Base-by-base conservation (phyloP, 345 rosid species). In the Hibiscus tridactylites region DNA sequence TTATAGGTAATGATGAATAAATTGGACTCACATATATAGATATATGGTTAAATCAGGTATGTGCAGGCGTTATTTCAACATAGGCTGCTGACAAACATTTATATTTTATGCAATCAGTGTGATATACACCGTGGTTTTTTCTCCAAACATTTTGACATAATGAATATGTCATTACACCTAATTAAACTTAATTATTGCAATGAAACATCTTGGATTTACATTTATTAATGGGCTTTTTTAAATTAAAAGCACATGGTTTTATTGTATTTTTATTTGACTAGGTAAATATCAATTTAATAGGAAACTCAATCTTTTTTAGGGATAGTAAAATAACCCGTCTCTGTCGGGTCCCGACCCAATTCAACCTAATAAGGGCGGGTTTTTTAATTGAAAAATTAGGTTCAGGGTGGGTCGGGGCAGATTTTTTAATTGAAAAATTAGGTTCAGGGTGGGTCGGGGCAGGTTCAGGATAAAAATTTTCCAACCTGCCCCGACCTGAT, bases 21-120 rank as follows among this genome's bases (percentile, higher is more conserved):
- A 33, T 33, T 33, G 6, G 37, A 33, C 37, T 33, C 37, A 28
- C 31, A 28, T 28, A 3, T 33, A 33, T 33, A 33, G 5, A 33
- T 33, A 33, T 33, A 33, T 8, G 59, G 44, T 53, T 16, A 56
- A 33, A 11, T 3, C 12, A 42, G 33, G 69, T 44, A 42, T 5
- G 0, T 65, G 53, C 53, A 44, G 33, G 33, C 69, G 26, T n/a
- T 9, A 31, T 70, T 70, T 70, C 73, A 70, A 70, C 62, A 19
- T 54, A 35, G 63, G 52, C 63, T 35, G 63, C 73, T 3, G 10
- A 50, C 2, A 3, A n/a, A 50, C 12, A 13, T 61, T 12, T 46
- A 10, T 66, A 28, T 26, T 26, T 67, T 15, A 49, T 3, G 71
- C 26, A 47, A 67, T 46, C 21, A 5, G 57, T 13, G 19, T 65